Conservation (phyloP, 257 asterid genomes). For the Solanum pennellii region DNA sequence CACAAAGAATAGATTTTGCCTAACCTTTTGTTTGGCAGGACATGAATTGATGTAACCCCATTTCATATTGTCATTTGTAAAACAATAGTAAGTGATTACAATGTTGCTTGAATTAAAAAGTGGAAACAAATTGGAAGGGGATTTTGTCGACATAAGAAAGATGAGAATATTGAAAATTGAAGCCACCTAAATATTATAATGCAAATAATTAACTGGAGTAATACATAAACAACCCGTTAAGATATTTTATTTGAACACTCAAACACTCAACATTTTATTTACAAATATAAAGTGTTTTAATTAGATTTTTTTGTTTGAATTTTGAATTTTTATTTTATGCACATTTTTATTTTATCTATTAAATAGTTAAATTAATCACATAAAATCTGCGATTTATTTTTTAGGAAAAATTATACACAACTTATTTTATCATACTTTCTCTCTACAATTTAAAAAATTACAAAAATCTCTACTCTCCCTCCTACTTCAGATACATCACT, state of each 20-base stretch:
- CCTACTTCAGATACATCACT: too few species aligned
- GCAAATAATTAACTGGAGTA: not conserved
- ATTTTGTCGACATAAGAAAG: not conserved
- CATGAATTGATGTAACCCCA: not conserved
- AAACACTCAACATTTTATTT: not conserved
- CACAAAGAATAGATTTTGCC: not conserved
- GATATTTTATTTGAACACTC: not conserved
- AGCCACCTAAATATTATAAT: not conserved
- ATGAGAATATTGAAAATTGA: not conserved
- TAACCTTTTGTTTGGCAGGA: not conserved
- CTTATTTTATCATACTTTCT: too few species aligned
- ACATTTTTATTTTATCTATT: not conserved
- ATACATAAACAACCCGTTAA: not conserved
- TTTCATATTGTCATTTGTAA: not conserved
- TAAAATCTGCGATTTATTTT: not conserved
- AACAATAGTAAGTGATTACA: not conserved
- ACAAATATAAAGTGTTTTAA: not conserved
- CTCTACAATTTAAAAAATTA: too few species aligned
- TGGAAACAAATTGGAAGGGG: not conserved
- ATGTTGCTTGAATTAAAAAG: not conserved
- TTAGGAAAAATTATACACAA: too few species aligned
- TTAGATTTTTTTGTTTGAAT: not conserved
- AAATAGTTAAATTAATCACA: not conserved
- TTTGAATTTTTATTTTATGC: not conserved
- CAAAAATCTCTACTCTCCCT: too few species aligned